Evolutionary conservation across 2,329 filamentous ascomycete genomes (phyloP), one percentile per base, ranked within the genome.

Genomic region (Exophiala calicioides): DNA sequence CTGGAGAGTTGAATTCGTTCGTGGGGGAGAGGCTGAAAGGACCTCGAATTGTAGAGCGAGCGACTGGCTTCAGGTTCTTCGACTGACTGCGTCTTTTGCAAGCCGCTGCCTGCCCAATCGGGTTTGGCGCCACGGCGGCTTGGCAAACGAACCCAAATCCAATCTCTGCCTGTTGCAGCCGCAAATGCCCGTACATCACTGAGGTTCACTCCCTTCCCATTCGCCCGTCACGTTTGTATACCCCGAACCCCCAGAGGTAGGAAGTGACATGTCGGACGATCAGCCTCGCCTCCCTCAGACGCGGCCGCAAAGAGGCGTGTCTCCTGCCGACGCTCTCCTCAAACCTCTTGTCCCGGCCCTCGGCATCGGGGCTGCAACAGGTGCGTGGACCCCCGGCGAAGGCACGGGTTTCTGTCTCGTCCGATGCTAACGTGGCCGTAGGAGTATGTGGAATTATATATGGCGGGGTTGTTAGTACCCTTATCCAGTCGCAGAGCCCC

Each of bases 381-480:
- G 84, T 86, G 51, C 43, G 67, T 67, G 38, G n/a, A n/a, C n/a
- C 50, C 31, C 58, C 47, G 64, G 35, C 4, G 3, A 5, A 10
- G 26, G 21, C 5, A 37, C 12, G 5, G n/a, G 10, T 29, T 13
- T 36, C 44, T 18, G 21, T 24, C 38, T 56, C 38, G 38, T n/a
- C n/a, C n/a, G n/a, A 54, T 62, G 23, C 63, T 51, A 7, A 34
- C n/a, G 55, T 58, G 53, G 43, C 54, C 31, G 23, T 41, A 84
- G 84, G 83, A 33, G 68, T 72, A 18, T 71, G 76, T 35, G 86
- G 86, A 23, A 64, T 84, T 19, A 63, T 86, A 21, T 73, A 81
- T 41, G 86, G 85, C 26, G 83, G 85, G 40, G 78, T 84, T 38
- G 77, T 79, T 26, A 90, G 88, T 20, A 84, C 94, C 35, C 66